phyloP scores from a whole-genome alignment of 257 asterid genomes.

The Lavandula angustifolia region DNA sequence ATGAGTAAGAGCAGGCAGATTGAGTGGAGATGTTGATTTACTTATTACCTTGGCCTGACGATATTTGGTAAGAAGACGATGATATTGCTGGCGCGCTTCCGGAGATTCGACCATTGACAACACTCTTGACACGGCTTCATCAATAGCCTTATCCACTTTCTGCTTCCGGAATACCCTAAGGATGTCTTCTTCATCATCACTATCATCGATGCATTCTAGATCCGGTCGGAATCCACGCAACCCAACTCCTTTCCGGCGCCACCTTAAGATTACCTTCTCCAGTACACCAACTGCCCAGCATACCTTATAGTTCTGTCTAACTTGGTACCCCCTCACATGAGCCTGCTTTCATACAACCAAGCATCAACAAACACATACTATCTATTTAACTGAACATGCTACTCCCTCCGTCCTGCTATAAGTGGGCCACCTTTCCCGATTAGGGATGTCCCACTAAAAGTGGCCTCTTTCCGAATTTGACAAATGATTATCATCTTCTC shows the following conservation, averaged over 20 bases:
- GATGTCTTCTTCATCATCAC: conserved; percentile 78
- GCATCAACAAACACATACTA: too few relatives aligned
- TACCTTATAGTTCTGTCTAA: conserved; percentile 66
- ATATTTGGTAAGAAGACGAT: conserved; percentile 71
- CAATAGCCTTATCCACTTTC: conserved; percentile 77
- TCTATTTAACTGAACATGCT: too few relatives aligned
- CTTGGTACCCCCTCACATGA: conserved; percentile 94
- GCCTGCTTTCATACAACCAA: conserved; percentile 49
- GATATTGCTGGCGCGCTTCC: conserved; percentile 85
- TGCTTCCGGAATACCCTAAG: conserved; percentile 79
- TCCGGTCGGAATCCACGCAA: conserved; percentile 76
- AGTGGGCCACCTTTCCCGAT: too few relatives aligned
- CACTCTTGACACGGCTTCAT: conserved; percentile 89
- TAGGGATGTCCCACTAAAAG: too few relatives aligned
- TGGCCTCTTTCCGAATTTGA: too few relatives aligned
- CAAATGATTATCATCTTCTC: too few relatives aligned
- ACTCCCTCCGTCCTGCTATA: too few relatives aligned
- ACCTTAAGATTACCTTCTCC: conserved; percentile 86
- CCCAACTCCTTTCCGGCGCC: conserved; percentile 89
- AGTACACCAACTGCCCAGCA: conserved; percentile 94
- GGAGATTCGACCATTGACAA: conserved; percentile 86
- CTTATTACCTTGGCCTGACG: conserved; percentile 82
- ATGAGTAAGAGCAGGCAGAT: not conserved
- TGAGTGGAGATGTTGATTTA: not conserved
- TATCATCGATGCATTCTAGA: conserved; percentile 48